Percentiles rank a stretch among this genome's conserved stretches.
Conservation (phyloP, 2,329 filamentous ascomycete genomes). For the Xylaria sp. region DNA sequence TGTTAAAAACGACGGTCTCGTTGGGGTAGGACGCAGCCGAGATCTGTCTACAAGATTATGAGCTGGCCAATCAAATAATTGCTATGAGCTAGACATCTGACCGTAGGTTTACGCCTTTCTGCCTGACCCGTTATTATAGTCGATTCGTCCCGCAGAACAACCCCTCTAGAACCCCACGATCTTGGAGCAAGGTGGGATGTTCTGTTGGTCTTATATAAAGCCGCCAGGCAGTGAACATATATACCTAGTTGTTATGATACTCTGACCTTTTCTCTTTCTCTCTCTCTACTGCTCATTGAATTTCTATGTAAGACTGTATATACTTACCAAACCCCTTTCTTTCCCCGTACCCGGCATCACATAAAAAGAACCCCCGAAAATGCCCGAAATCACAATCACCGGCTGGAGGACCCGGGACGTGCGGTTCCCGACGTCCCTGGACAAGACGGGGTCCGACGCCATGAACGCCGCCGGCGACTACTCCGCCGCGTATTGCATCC, state of each 20-base stretch:
- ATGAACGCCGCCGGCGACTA: conserved; percentile 96
- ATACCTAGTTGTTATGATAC: neutral
- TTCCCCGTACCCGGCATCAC: neutral
- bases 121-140: neutral
- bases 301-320: neutral
- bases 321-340: neutral
- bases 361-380: conserved; percentile 25
- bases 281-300: too few relatives aligned
- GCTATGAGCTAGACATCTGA: neutral
- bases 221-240: neutral
- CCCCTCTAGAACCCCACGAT: conserved; percentile 14
- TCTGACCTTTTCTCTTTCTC: neutral
- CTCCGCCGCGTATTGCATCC: conserved; percentile 90
- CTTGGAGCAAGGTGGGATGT: conserved; percentile 2
- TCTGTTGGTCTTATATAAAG: neutral
- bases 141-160: neutral
- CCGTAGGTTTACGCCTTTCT: neutral
- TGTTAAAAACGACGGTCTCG: neutral
- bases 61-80: too few relatives aligned
- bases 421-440: conserved; percentile 86
- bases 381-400: conserved; percentile 70
- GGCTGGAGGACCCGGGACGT: conserved; percentile 73
- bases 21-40: neutral
- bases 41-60: neutral
- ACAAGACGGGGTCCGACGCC: conserved; percentile 94